Base-by-base conservation (phyloP, 306 rosid genomes). In the Phaseolus lunatus region DNA sequence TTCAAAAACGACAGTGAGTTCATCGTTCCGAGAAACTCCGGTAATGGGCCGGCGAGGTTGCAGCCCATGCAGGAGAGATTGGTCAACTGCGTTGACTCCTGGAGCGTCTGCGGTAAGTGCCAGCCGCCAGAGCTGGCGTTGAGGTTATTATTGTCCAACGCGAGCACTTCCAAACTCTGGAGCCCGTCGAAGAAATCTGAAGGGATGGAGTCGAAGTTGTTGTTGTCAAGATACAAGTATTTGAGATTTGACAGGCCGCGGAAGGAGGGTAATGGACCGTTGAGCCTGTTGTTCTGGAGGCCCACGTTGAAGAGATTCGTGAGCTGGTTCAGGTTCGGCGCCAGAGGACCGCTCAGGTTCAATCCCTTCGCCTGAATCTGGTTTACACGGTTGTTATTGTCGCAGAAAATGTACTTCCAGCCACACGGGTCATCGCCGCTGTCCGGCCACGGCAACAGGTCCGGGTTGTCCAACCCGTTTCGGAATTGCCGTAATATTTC, bases 281-380 rank as follows among this genome's bases (percentile, higher is more conserved):
- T 76, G 15, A 96, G 83, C 0, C 22, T 56, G 72, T 96, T 96
- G 79, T 80, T 85, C 80, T 96, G 99, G 45, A 96, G 86, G 49
- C 99, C 99, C 5, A 96, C 2, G 73, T 92, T 93, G 9, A 8
- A n/a, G 9, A 96, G 97, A 84, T 58, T 72, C 5, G 86, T 31
- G 9, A 96, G 98, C 76, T 84, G 77, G 88, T 91, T 91, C 48
- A 96, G 80, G 72, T 82, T 88, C 59, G 49, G 76, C 0, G 99
- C 97, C 19, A 96, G 76, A 57, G 94, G 91, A 9, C 99, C 99
- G 1, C 66, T 77, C 54, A 96, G 81, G 49, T 85, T 91, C 5
- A 92, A 7, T 5, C 80, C 69, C 78, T 91, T 91, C 7, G 92
- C 86, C 70, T 96, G 97, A 91, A 96, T 91, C 86, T 96, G 99